Percentiles rank a stretch among this genome's conserved stretches.
These are phyloP conservation scores for Malassezia globosa DNA, from an alignment of 1,284 basidiomycete species.

Conservation along the genomic window DNA sequence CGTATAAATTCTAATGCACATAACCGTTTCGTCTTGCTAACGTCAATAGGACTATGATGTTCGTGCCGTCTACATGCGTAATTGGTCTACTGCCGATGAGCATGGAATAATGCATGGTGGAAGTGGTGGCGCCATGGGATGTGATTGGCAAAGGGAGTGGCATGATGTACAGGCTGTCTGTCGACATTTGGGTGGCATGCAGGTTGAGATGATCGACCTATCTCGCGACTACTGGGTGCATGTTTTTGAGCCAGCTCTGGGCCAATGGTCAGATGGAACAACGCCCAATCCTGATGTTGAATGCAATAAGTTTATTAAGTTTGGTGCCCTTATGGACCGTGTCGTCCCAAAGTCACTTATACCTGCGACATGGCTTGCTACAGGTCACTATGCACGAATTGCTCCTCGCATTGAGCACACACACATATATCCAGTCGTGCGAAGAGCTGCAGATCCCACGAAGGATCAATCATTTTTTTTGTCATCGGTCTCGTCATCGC, in stretches of 20 bases:
- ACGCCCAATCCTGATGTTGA: conserved; percentile 82
- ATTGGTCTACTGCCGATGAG: conserved; percentile 62
- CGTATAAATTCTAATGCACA: too few relatives aligned
- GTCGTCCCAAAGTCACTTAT: conserved; percentile 9
- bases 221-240: conserved; percentile 36
- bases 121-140: conserved; percentile 52
- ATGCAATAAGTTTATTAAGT: conserved; percentile 89
- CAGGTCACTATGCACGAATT: conserved; percentile 73
- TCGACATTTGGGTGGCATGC: conserved; percentile 56
- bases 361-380: conserved; percentile 56
- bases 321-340: conserved; percentile 65
- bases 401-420: conserved; percentile 37
- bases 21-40: too few relatives aligned
- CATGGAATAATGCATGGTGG: conserved; percentile 51
- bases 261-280: conserved; percentile 46
- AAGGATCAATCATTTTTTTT: conserved; percentile 96
- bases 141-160: conserved; percentile 93
- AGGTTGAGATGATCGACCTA: conserved; percentile 45
- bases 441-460: conserved; percentile 33
- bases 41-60: conserved; percentile 56
- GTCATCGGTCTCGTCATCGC: conserved; percentile 48
- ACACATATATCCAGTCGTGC: conserved; percentile 8
- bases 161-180: conserved; percentile 75
- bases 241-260: conserved; percentile 39
- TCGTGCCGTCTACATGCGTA: conserved; percentile 81